phyloP scores from a whole-genome alignment of 257 asterid genomes.

The Scutellaria galericulata region DNA sequence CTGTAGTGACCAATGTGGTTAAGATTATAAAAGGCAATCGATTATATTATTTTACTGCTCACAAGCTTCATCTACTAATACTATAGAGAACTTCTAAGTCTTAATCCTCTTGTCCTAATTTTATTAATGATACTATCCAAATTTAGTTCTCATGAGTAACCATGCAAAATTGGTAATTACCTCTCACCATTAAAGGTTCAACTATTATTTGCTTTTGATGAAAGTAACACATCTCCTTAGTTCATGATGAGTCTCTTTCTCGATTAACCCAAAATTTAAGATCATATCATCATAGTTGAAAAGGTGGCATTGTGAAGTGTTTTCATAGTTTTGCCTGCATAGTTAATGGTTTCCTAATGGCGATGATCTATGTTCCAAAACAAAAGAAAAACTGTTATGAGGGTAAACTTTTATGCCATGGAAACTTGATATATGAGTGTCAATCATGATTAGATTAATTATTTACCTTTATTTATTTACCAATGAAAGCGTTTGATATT shows the following conservation, averaged over 20 bases:
- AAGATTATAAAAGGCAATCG: neutral
- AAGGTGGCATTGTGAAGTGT: neutral
- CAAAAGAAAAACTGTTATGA: neutral
- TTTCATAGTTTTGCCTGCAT: neutral
- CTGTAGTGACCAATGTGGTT: neutral
- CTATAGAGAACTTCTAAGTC: slow-evolving; percentile 5
- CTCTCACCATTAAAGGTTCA: neutral
- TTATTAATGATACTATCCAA: neutral
- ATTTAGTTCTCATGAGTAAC: neutral
- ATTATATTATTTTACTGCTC: neutral
- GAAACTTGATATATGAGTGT: neutral
- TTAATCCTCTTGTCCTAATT: neutral
- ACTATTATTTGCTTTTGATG: slow-evolving; percentile 16
- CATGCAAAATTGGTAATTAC: neutral
- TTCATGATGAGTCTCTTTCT: too few species aligned
- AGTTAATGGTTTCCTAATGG: too few species aligned
- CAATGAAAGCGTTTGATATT: neutral
- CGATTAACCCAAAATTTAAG: neutral
- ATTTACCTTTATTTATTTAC: neutral
- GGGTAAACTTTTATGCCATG: neutral
- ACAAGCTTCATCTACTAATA: neutral
- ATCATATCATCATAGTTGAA: neutral
- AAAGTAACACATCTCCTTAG: neutral
- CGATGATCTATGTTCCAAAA: too few species aligned
- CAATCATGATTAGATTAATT: neutral